phyloP scores from a whole-genome alignment of 768 basidiomycete genomes.

The Rhodosporidiobolus odoratus region DNA sequence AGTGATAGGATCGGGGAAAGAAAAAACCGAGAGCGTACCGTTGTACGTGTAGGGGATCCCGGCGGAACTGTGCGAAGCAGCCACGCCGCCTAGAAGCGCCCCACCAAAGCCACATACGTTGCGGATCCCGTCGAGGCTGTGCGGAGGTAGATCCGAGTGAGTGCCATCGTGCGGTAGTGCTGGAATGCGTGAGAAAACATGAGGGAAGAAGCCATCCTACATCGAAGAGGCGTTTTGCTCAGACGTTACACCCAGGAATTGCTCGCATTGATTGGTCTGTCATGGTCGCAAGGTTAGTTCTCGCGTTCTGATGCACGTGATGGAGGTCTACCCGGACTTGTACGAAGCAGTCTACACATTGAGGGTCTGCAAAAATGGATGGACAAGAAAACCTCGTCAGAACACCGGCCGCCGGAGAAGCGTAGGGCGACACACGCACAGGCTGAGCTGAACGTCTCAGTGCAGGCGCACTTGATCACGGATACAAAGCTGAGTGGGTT shows the following conservation, averaged over 20 bases:
- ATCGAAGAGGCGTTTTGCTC: conserved; percentile 18
- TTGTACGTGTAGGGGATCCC: conserved; percentile 26
- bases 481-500: conserved; percentile 17
- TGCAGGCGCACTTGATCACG: conserved; percentile 29
- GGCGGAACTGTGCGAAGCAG: conserved; percentile 1
- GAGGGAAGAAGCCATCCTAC: background rate
- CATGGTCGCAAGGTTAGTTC: background rate
- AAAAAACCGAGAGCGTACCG: background rate
- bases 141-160: background rate
- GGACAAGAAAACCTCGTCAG: background rate
- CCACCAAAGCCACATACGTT: conserved; percentile 24
- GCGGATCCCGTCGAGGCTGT: conserved; percentile 26
- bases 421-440: background rate
- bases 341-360: conserved; percentile 33
- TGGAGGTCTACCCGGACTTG: background rate
- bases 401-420: background rate
- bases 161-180: background rate
- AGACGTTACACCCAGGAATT: conserved; percentile 25
- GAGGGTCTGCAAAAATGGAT: conserved; percentile 23
- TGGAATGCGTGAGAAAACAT: background rate
- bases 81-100: conserved; percentile 22
- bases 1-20: background rate
- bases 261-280: conserved; percentile 33
- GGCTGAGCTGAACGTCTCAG: conserved; percentile 30
- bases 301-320: background rate